Evolutionary conservation across 495 filamentous ascomycete species (phyloP).

Genomic region (Aspergillus egyptiacus): DNA sequence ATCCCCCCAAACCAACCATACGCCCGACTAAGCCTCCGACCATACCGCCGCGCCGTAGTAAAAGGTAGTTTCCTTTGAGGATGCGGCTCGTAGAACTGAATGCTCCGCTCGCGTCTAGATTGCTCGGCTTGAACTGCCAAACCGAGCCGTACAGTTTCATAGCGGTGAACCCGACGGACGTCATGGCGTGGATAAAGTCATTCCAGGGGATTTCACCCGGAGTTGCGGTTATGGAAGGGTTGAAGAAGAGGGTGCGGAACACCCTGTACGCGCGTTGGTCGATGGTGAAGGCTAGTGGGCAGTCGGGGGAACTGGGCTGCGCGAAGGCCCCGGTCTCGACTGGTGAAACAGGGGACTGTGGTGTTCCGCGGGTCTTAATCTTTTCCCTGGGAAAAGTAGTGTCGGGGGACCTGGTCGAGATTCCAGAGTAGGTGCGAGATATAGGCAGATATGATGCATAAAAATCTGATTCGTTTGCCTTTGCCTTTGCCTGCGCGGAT

Average conservation of each 20-base stretch:
- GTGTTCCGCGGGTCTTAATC: slow-evolving; percentile 37
- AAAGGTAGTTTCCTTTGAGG: slow-evolving; percentile 39
- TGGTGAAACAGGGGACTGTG: background rate
- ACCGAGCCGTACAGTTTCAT: slow-evolving; percentile 50
- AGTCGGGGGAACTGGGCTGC: background rate
- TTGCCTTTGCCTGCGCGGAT: background rate
- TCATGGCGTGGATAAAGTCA: slow-evolving; percentile 50
- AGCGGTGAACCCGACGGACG: slow-evolving; percentile 35
- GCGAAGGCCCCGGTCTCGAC: too few species aligned
- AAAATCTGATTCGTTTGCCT: slow-evolving; percentile 15
- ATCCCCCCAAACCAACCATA: slow-evolving; percentile 42
- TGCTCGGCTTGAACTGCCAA: slow-evolving; percentile 45
- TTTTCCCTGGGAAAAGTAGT: slow-evolving; percentile 24
- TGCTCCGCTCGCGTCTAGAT: slow-evolving; percentile 35
- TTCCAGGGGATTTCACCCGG: slow-evolving; percentile 44
- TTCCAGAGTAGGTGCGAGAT: slow-evolving; percentile 9
- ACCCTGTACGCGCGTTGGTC: slow-evolving; percentile 35
- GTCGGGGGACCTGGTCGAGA: background rate
- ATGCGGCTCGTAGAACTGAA: slow-evolving; percentile 52
- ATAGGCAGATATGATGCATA: slow-evolving; percentile 17
- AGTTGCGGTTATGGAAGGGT: slow-evolving; percentile 14
- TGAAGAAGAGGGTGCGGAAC: slow-evolving; percentile 43
- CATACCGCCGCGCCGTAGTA: slow-evolving; percentile 30
- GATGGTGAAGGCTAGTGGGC: background rate
- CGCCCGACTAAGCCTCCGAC: slow-evolving; percentile 38